Evolutionary conservation across 352 stramenopile genomes (phyloP), one percentile per base, ranked within the genome.

Genomic region (Globisporangium cystogenes): DNA sequence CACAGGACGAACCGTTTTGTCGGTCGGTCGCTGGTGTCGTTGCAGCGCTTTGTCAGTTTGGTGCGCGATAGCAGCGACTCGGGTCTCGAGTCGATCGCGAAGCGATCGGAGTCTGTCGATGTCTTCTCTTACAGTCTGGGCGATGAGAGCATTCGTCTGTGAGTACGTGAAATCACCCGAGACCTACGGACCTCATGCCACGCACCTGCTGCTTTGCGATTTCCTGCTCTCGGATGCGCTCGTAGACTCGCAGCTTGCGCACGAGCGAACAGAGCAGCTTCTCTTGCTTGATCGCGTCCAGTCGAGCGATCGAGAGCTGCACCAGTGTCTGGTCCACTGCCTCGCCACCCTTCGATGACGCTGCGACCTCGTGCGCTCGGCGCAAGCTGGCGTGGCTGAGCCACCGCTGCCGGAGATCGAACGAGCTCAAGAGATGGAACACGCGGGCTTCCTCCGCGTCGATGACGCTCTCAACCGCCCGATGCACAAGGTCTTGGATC

Each of bases 231-330:
- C 51, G 44, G 4, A 74, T 70, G 16, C 46, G 45, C 39, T 77
- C 68, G 10, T 70, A 65, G 1, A 68, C 60, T 1, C 29, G 42
- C 18, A 69, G 42, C 18, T 71, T 74, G 0, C 62, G 56, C 24
- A 35, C 33, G 4, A 77, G 39, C 0, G 29, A 31, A 35, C 70
- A 57, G 33, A 43, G 51, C 41, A 42, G 51, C 44, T 74, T 77
- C 23, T 64, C 48, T 44, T 77, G 68, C 36, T 70, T 77, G 57
- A 74, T 72, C 49, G 55, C 51, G 46, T 77, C 62, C 21, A 77
- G 45, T 12, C 68, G 53, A 11, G 68, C 62, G n/a, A 77, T 74
- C 1, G 62, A 67, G 18, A 77, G 53, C 46, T 74, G 63, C 3
- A 76, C 57, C 5, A 76, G 52, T 3, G 35, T 55, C 48, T 70